A percentile compares a stretch with the other conserved stretches of the same genome.
phyloP scores from a whole-genome alignment of 306 rosid genomes.

The Argentina anserina region DNA sequence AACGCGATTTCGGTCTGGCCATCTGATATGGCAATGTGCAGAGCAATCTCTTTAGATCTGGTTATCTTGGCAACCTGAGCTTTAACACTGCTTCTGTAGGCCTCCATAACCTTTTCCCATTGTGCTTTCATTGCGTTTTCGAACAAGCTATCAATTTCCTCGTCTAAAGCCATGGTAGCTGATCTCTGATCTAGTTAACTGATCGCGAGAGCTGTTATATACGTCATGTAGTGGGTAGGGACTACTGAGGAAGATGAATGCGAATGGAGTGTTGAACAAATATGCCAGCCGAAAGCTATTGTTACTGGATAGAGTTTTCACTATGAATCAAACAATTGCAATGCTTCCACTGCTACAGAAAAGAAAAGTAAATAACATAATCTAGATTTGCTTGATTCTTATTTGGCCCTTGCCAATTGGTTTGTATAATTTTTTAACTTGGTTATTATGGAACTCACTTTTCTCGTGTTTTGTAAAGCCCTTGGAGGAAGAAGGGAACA shows the following conservation, averaged over 20 bases:
- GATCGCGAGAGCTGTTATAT: not conserved
- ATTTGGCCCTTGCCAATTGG: not conserved
- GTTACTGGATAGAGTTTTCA: not conserved
- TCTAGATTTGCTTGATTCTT: not conserved
- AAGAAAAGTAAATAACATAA: not conserved
- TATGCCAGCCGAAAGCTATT: not conserved
- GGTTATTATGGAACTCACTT: not conserved
- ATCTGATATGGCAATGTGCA: constrained; percentile 24
- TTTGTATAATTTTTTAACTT: not conserved
- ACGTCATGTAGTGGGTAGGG: not conserved
- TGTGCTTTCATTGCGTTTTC: constrained; percentile 21
- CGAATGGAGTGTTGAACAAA: not conserved
- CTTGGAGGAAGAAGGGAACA: not conserved
- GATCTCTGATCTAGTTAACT: not conserved
- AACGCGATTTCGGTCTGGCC: constrained; percentile 11
- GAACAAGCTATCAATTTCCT: constrained; percentile 15
- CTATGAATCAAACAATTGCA: not conserved
- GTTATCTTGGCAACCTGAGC: constrained; percentile 18
- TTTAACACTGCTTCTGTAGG: not conserved
- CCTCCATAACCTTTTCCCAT: constrained; percentile 15
- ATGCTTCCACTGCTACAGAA: not conserved
- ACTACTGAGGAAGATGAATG: not conserved
- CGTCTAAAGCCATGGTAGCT: not conserved
- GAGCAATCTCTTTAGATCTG: constrained; percentile 20
- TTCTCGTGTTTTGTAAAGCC: not conserved